A percentile compares a stretch with the other conserved stretches of the same genome.
These are phyloP conservation scores for Breynia disticha DNA, from an alignment of 441 rosid species.

Conservation along the genomic window DNA sequence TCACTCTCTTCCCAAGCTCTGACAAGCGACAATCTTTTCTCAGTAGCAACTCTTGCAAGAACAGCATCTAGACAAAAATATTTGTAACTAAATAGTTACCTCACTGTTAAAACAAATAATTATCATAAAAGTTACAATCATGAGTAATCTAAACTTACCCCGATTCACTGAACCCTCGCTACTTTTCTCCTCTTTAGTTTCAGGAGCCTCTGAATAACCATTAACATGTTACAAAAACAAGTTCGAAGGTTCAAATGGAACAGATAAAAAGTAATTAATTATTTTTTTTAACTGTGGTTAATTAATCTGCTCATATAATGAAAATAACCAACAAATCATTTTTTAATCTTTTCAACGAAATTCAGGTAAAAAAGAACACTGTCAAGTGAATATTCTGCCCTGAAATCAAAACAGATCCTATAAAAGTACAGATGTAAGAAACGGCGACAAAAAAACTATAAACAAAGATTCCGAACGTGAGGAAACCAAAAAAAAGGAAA, in stretches of 20 bases:
- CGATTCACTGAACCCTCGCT: slow-evolving; percentile 39
- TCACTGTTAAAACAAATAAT: neutral
- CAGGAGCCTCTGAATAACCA: slow-evolving; percentile 27
- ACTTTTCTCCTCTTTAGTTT: slow-evolving; percentile 28
- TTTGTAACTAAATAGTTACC: neutral
- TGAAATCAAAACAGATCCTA: too few relatives aligned
- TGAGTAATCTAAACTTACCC: slow-evolving; percentile 24
- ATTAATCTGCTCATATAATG: too few relatives aligned
- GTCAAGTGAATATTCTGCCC: too few relatives aligned
- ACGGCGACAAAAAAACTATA: neutral
- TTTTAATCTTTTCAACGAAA: too few relatives aligned
- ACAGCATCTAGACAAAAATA: slow-evolving; percentile 43
- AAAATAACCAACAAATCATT: too few relatives aligned
- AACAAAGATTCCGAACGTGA: neutral
- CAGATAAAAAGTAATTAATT: neutral
- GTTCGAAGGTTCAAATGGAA: neutral
- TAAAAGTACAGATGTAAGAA: too few relatives aligned
- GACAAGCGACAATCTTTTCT: slow-evolving; percentile 66
- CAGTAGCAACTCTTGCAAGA: slow-evolving; percentile 75
- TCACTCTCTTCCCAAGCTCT: slow-evolving; percentile 98
- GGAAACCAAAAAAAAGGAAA: neutral
- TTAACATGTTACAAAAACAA: neutral
- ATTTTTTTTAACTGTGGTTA: too few relatives aligned
- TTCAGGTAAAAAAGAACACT: too few relatives aligned
- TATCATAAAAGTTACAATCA: neutral